These are phyloP conservation scores for Hirschfeldia incana DNA, from an alignment of 345 rosid genomes.

Conservation along the genomic window DNA sequence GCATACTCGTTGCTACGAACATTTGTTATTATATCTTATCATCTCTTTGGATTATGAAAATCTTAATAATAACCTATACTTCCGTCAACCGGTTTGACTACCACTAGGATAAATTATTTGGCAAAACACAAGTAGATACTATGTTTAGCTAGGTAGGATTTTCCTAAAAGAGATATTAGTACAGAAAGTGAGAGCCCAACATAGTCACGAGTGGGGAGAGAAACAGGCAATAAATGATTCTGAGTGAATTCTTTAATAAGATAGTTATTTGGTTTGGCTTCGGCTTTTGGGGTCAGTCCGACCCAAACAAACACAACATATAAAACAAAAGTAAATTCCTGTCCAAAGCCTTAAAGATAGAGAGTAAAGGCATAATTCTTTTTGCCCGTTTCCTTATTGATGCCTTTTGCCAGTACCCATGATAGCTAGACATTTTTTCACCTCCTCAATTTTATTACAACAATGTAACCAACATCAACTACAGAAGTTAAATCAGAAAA, in stretches of 20 bases:
- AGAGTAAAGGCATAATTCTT: conserved; percentile 41
- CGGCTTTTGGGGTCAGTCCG: conserved; percentile 36
- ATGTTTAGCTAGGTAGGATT: background rate
- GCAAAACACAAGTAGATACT: background rate
- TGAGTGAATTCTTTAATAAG: background rate
- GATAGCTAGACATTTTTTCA: conserved; percentile 27
- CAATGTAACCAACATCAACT: background rate
- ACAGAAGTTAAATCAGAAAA: background rate
- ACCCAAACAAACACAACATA: conserved; percentile 42
- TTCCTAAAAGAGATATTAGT: background rate
- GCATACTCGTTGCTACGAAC: too few relatives aligned
- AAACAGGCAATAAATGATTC: background rate
- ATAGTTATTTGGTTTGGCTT: conserved; percentile 29
- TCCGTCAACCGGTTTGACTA: background rate
- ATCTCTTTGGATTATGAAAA: background rate
- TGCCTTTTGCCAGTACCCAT: conserved; percentile 27
- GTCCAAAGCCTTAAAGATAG: conserved; percentile 32
- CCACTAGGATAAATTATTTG: background rate
- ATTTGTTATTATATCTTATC: background rate
- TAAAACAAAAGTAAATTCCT: conserved; percentile 40
- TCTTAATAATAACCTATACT: background rate
- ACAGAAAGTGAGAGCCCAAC: background rate
- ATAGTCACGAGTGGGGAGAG: background rate
- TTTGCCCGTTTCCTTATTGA: conserved; percentile 40
- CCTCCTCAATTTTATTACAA: conserved; percentile 24